These are phyloP conservation scores for Suhomyces panamericanus DNA, from an alignment of 1,139 yeast genomes.

Conservation along the genomic window DNA sequence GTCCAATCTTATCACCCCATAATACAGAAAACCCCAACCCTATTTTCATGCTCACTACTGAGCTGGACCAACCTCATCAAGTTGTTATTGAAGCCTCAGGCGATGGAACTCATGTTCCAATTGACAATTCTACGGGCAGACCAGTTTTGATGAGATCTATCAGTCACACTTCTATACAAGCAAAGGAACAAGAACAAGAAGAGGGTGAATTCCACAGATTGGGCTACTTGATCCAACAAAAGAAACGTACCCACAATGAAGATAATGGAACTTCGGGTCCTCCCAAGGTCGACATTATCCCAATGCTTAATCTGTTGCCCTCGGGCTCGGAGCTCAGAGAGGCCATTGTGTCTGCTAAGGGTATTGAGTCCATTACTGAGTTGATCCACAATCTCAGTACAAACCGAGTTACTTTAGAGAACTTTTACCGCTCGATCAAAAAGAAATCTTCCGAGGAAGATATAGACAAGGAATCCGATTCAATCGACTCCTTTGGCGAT, in stretches of 20 bases:
- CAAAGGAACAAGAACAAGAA: constrained; percentile 79
- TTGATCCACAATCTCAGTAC: constrained; percentile 65
- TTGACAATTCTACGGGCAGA: constrained; percentile 69
- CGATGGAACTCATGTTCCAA: constrained; percentile 54
- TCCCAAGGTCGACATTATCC: constrained; percentile 23
- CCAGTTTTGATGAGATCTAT: constrained; percentile 65
- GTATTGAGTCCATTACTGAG: constrained; percentile 69
- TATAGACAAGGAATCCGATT: constrained; percentile 29
- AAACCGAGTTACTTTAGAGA: constrained; percentile 54
- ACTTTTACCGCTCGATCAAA: constrained; percentile 40
- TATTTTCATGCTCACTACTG: constrained; percentile 27
- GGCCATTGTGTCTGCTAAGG: constrained; percentile 76
- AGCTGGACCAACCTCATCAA: constrained; percentile 58
- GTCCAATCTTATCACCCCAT: constrained; percentile 55
- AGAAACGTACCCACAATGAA: constrained; percentile 25
- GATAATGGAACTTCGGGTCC: neutral
- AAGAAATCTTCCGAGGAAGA: constrained; percentile 14
- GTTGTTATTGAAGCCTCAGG: constrained; percentile 63
- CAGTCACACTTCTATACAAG: constrained; percentile 66
- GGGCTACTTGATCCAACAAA: constrained; percentile 73
- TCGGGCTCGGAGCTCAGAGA: constrained; percentile 76
- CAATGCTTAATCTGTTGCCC: constrained; percentile 52
- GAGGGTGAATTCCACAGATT: constrained; percentile 90
- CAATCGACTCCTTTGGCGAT: constrained; percentile 30
- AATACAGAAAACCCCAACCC: constrained; percentile 25